Evolutionary conservation across 768 basidiomycete species (phyloP), one percentile per base, ranked within the genome.

Genomic region (Pisolithus microcarpus): DNA sequence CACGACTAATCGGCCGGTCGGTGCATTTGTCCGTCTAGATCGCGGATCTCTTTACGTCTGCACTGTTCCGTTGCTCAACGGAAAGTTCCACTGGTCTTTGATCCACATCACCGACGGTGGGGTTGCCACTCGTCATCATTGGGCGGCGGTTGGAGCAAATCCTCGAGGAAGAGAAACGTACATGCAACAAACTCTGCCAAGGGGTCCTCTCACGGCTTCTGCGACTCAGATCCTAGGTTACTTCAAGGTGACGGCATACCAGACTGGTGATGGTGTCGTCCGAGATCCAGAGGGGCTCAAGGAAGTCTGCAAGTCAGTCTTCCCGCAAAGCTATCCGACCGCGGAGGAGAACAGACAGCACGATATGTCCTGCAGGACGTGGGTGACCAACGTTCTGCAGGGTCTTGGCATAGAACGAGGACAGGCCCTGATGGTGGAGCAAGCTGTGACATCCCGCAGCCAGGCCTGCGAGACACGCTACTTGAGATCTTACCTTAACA

Each of bases 81-180:
- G 53, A 44, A 54, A 53, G 43, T 61, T 57, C 31, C 60, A 61
- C 38, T 61, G 60, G 60, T 54, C 60, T 26, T 46, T 61, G 19
- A 49, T 59, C 26, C 43, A 46, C 21, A 56, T 58, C 10, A 53
- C 56, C 46, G 34, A 49, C 7, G 38, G 28, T 34, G 58, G 58
- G 37, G 31, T 45, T 10, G 54, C 54, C 10, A 56, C 53, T 30
- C 49, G 58, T 38, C 60, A 61, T 38, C 60, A 61, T 43, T 61
- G 60, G 60, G 56, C 57, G 36, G 56, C 58, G 30, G 49, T 43
- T 42, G 46, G 54, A 4, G 11, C 48, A 28, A 50, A 43, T 38
- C 51, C 37, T 18, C 40, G 23, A 21, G 39, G 53, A 10, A 49
- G 52, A 38, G 60, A 61, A 48, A 50, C 50, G 30, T 61, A 61